Percentiles rank a stretch among this genome's conserved stretches.
Evolutionary conservation across 1,139 yeast species (phyloP).

Genomic region (Yamadazyma dushanensis): DNA sequence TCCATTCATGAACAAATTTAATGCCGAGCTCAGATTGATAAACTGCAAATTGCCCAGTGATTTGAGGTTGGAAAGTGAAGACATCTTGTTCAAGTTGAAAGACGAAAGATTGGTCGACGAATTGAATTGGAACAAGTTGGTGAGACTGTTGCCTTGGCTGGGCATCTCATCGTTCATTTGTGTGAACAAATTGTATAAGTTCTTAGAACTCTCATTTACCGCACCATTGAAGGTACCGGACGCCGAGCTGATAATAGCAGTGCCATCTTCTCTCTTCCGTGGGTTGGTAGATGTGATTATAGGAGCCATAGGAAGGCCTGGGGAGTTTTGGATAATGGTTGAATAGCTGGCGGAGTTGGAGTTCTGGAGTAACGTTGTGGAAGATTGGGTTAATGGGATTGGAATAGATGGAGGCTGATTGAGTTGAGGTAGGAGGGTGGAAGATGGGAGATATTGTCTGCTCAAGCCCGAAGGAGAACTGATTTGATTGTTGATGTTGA

Average conservation of each 20-base stretch:
- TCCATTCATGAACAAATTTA: constrained; percentile 15
- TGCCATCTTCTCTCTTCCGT: constrained; percentile 9
- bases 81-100: constrained; percentile 13
- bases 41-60: constrained; percentile 15
- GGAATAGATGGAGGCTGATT: background rate
- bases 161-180: constrained; percentile 29
- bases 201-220: constrained; percentile 28
- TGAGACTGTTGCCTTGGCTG: constrained; percentile 24
- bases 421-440: constrained; percentile 1
- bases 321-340: constrained; percentile 17
- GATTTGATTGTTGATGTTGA: background rate
- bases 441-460: constrained; percentile 2
- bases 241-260: constrained; percentile 7
- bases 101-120: constrained; percentile 9
- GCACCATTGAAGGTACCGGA: background rate
- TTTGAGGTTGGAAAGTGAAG: constrained; percentile 16
- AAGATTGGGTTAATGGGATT: constrained; percentile 3
- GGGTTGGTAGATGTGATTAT: constrained; percentile 16
- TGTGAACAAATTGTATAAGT: constrained; percentile 29
- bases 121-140: constrained; percentile 29
- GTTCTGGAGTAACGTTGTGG: constrained; percentile 16
- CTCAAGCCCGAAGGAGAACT: background rate
- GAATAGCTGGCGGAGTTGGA: constrained; percentile 19
- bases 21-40: constrained; percentile 15
- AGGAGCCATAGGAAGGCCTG: constrained; percentile 19